Evolutionary conservation across 495 filamentous ascomycete genomes (phyloP), one percentile per base, ranked within the genome.

Genomic region (Xylaria sp.): DNA sequence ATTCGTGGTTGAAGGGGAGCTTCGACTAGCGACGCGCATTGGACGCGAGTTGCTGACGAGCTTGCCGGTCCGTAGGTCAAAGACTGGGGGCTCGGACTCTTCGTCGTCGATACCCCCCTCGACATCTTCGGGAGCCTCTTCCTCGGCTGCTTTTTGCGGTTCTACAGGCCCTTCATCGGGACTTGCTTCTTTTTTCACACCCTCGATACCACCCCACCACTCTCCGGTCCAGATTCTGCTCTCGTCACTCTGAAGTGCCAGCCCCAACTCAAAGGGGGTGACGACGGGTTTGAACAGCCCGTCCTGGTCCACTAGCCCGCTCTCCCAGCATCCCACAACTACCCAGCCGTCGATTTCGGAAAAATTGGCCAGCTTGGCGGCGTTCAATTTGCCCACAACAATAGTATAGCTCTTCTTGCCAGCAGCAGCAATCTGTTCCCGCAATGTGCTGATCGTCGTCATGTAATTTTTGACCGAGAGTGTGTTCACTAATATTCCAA

Each of bases 321-420:
- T 97, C 80, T 99, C 96, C 96, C 97, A 98, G 81, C 96, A 99
- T 12, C 97, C 97, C 52, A 99, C 92, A 0, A 98, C 95, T 0
- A 98, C 94, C 96, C 96, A 99, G 17, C 92, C 97, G 24, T 93
- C 95, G 14, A 99, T 87, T 80, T 99, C 96, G 65, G 90, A 88
- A 80, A 99, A 99, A 80, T 99, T 99, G 29, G 96, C 97, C 6
- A 99, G 84, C 80, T 99, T 99, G 68, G 94, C 94, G 0, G 94
- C 92, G 76, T 98, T 98, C 3, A 98, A 84, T 77, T 98, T 98
- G 48, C 96, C 96, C 5, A 99, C 97, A 2, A 99, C 97, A 62
- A 99, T 94, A 26, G 93, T 92, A 79, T 99, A 98, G 79, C 87
- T 91, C 78, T 99, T 99, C 82, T 97, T 97, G 29, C 93, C 94